phyloP scores from a whole-genome alignment of 1,284 basidiomycete species.

The Moesziomyces sp. region DNA sequence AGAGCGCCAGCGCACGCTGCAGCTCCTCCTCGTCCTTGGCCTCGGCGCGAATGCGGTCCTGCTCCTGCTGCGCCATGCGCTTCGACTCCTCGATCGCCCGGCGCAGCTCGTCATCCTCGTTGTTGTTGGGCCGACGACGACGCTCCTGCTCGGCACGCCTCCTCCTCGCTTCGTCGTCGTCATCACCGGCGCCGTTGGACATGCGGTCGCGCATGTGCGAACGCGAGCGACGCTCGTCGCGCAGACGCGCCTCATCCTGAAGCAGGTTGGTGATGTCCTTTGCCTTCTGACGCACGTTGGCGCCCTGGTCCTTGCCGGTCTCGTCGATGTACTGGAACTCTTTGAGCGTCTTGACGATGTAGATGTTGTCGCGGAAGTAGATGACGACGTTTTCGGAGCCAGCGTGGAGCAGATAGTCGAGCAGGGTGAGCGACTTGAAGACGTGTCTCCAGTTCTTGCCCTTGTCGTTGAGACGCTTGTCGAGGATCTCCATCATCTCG shows the following conservation, averaged over 20 bases:
- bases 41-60: constrained; percentile 59
- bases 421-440: constrained; percentile 96
- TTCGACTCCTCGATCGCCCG: constrained; percentile 70
- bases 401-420: constrained; percentile 95
- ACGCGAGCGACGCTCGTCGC: constrained; percentile 84
- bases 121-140: constrained; percentile 41
- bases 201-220: constrained; percentile 95
- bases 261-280: constrained; percentile 98
- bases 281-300: constrained; percentile 96
- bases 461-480: constrained; percentile 98
- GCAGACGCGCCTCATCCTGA: constrained; percentile 85
- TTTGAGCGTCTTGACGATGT: constrained; percentile 98
- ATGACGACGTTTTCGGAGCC: constrained; percentile 98
- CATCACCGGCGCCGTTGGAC: constrained; percentile 71
- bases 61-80: constrained; percentile 65
- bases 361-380: constrained; percentile 96
- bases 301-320: constrained; percentile 94
- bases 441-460: constrained; percentile 99
- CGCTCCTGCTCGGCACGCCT: constrained; percentile 43
- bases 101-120: constrained; percentile 72
- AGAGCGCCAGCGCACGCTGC: constrained; percentile 80
- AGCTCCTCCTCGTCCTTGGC: constrained; percentile 77
- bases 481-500: constrained; percentile 99
- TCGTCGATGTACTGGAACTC: constrained; percentile 99
- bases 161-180: constrained; percentile 75